These are phyloP conservation scores for Phoenix dactylifera DNA, from an alignment of 176 grass and related monocot species.

Conservation along the genomic window DNA sequence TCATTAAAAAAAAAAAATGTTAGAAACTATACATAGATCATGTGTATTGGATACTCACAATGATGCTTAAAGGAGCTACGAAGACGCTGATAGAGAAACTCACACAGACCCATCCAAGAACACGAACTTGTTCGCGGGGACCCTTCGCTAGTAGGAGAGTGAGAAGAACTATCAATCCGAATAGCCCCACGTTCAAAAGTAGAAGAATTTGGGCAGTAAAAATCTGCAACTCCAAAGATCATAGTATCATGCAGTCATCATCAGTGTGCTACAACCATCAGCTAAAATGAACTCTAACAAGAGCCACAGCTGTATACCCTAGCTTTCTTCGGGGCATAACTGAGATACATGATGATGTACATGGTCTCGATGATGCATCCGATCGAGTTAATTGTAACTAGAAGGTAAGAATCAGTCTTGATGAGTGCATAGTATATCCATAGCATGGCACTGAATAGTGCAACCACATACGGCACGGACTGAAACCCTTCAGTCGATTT, in stretches of 20 bases:
- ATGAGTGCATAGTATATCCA: constrained; percentile 90
- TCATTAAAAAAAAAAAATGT: too few relatives aligned
- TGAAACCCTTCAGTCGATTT: constrained; percentile 83
- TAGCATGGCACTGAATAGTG: constrained; percentile 73
- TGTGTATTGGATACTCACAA: constrained; percentile 26
- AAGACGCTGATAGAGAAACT: constrained; percentile 72
- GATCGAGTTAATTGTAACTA: constrained; percentile 65
- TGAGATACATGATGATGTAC: constrained; percentile 59
- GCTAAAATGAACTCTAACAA: too few relatives aligned
- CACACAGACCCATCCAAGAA: constrained; percentile 80
- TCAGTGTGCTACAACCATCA: too few relatives aligned
- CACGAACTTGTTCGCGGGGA: constrained; percentile 7
- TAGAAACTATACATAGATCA: too few relatives aligned
- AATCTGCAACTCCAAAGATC: constrained; percentile 19
- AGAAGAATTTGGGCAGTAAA: constrained; percentile 54
- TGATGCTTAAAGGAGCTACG: constrained; percentile 63
- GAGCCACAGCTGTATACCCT: constrained; percentile 9
- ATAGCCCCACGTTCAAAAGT: constrained; percentile 47
- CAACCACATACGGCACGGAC: constrained; percentile 79
- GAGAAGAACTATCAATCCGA: constrained; percentile 54
- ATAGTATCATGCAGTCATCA: background rate
- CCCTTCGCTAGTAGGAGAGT: constrained; percentile 36
- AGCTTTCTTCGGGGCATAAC: constrained; percentile 49
- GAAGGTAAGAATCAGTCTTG: constrained; percentile 42
- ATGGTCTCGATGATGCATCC: constrained; percentile 78